Evolutionary conservation across 2,329 filamentous ascomycete species (phyloP).

Genomic region (Emergomyces pasteurianus): DNA sequence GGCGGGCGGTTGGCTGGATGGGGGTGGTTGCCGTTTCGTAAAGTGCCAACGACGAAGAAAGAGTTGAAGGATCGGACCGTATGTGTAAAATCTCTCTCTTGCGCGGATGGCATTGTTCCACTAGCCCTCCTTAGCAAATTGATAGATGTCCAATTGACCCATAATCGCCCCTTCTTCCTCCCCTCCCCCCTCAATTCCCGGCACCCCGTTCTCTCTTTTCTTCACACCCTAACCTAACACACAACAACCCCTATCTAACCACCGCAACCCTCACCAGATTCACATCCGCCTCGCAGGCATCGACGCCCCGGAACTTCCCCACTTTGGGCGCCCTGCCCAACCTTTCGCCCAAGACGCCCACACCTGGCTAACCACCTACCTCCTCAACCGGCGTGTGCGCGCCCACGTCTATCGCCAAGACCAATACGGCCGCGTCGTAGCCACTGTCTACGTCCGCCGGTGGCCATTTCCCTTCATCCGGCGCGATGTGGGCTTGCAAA

Average conservation of each 20-base stretch:
- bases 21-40: slow-evolving; percentile 66
- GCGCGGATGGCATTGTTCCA: neutral
- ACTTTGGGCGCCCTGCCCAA: slow-evolving; percentile 83
- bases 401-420: slow-evolving; percentile 75
- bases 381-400: slow-evolving; percentile 62
- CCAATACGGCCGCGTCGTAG: slow-evolving; percentile 86
- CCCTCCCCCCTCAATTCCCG: neutral
- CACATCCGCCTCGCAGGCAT: slow-evolving; percentile 81
- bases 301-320: slow-evolving; percentile 83
- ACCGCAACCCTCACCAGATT: slow-evolving; percentile 39
- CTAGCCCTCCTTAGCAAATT: neutral
- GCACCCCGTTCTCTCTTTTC: neutral
- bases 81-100: slow-evolving; percentile 18
- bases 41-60: slow-evolving; percentile 55
- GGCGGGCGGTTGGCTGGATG: slow-evolving; percentile 79
- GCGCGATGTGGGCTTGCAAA: slow-evolving; percentile 75
- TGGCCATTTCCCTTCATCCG: slow-evolving; percentile 37
- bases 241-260: neutral
- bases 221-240: neutral
- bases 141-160: neutral
- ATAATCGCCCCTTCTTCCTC: neutral
- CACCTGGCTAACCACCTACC: slow-evolving; percentile 62
- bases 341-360: slow-evolving; percentile 73
- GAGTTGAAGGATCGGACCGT: slow-evolving; percentile 69
- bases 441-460: slow-evolving; percentile 64